Conservation (phyloP, 164 flowering plant species). For the Berberis vulgaris region DNA sequence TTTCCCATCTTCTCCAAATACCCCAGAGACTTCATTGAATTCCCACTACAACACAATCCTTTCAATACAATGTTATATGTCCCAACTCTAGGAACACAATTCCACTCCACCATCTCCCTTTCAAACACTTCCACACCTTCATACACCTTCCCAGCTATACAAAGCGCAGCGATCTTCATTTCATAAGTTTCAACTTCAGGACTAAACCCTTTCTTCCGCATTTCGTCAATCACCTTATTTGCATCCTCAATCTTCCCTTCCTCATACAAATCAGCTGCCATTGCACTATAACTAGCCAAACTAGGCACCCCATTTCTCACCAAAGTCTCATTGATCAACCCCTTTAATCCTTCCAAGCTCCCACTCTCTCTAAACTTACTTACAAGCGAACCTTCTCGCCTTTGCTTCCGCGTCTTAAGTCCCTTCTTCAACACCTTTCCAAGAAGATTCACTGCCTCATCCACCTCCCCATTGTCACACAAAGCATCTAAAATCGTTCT, state of each 20-base stretch:
- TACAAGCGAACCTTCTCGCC: background rate
- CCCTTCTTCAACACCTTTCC: slow-evolving; percentile 6
- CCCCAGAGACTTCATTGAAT: background rate
- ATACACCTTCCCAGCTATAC: slow-evolving; percentile 3
- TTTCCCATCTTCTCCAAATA: slow-evolving; percentile 5
- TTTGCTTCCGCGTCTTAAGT: background rate
- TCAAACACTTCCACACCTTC: slow-evolving; percentile 4
- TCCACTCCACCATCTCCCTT: slow-evolving; percentile 4
- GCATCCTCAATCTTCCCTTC: slow-evolving; percentile 5
- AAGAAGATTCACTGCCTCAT: slow-evolving; percentile 1
- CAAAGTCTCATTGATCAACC: slow-evolving; percentile 1
- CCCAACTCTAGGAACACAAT: slow-evolving; percentile 4
- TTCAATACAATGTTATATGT: slow-evolving; percentile 4
- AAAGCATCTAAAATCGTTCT: slow-evolving; percentile 7
- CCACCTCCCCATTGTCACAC: slow-evolving; percentile 2
- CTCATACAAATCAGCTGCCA: slow-evolving; percentile 3
- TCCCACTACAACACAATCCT: slow-evolving; percentile 6
- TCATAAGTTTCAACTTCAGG: slow-evolving; percentile 3
- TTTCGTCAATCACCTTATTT: slow-evolving; percentile 4
- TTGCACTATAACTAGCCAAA: slow-evolving; percentile 7
- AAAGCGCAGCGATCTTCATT: slow-evolving; percentile 1
- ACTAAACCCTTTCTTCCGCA: background rate
- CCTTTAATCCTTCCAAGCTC: slow-evolving; percentile 2
- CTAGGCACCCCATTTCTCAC: slow-evolving; percentile 5
- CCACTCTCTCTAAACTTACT: background rate